Conservation (phyloP, 2,329 filamentous ascomycete species). For the Sordariomycetes sp. region DNA sequence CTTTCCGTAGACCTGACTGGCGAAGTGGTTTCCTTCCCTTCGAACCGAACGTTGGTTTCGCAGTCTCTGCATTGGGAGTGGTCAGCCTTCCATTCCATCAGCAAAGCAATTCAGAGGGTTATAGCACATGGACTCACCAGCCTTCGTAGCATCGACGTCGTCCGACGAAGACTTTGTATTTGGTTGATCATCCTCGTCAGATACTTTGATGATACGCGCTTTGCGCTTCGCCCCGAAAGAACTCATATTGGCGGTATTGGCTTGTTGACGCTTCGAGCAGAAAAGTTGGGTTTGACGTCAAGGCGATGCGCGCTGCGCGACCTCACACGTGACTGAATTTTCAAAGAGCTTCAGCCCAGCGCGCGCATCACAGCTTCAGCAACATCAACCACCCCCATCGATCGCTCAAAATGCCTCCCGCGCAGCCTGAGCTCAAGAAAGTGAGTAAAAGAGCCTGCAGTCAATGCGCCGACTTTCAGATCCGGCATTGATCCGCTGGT, state of each 20-base stretch:
- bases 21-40: slow-evolving; percentile 45
- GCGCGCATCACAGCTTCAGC: slow-evolving; percentile 14
- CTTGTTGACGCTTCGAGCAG: neutral
- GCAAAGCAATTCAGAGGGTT: slow-evolving; percentile 13
- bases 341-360: slow-evolving; percentile 7
- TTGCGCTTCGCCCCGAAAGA: slow-evolving; percentile 54
- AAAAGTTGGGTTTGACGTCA: slow-evolving; percentile 66
- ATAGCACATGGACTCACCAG: slow-evolving; percentile 23
- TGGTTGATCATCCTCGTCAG: slow-evolving; percentile 51
- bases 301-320: slow-evolving; percentile 58
- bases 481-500: neutral
- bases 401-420: slow-evolving; percentile 77
- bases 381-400: slow-evolving; percentile 12
- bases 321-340: slow-evolving; percentile 41
- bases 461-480: neutral
- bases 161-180: slow-evolving; percentile 10
- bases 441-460: slow-evolving; percentile 33
- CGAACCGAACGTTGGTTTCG: slow-evolving; percentile 26
- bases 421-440: slow-evolving; percentile 98
- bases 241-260: slow-evolving; percentile 32
- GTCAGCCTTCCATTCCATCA: slow-evolving; percentile 27
- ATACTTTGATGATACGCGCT: slow-evolving; percentile 65
- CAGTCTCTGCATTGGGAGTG: slow-evolving; percentile 15
- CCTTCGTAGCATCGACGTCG: slow-evolving; percentile 16
- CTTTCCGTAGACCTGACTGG: slow-evolving; percentile 49